Evolutionary conservation across 345 rosid species (phyloP), one percentile per base, ranked within the genome.

Genomic region (Pistacia atlantica): DNA sequence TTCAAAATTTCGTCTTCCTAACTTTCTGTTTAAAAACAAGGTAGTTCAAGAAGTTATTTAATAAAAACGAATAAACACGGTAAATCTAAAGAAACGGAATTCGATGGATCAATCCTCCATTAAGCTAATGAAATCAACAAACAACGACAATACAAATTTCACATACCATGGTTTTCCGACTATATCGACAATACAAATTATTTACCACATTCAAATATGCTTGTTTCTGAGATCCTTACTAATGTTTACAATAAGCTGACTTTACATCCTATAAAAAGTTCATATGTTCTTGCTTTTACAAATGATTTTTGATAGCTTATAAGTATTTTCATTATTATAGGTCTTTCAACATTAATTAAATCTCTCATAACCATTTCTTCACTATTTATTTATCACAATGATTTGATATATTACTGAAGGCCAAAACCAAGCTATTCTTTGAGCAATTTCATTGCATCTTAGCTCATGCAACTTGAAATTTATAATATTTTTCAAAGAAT

Each of bases 401-500:
- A 46, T 48, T 66, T 66, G 14, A 35, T 16, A 28, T 22, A 22
- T 52, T 31, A 42, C 20, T 13, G 20, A 59, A 38, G 62, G 20
- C 69, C 11, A 11, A 42, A 65, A 65, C 3, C 1, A 37, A 65
- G 49, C 42, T 16, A 58, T 69, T 33, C 63, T 54, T 58, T 54
- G 2, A 11, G 48, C 20, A 38, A 31, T 72, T 68, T 9, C 12
- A 2, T 22, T 35, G 31, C 31, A 67, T 20, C 56, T 11, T 77
- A 11, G 75, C 80, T 81, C 75, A 78, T 75, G 65, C n/a, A n/a
- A n/a, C 54, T 75, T 58, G 55, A 52, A 52, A 59, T 60, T 61
- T 37, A 54, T 74, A 57, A 72, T 77, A 67, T 89, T 69, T 84
- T 85, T 75, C 83, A 96, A 97, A 90, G 87, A 75, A 97, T 97